These are phyloP conservation scores for Apophysomyces variabilis DNA, from an alignment of 371 early-diverging fungal species.

Conservation along the genomic window DNA sequence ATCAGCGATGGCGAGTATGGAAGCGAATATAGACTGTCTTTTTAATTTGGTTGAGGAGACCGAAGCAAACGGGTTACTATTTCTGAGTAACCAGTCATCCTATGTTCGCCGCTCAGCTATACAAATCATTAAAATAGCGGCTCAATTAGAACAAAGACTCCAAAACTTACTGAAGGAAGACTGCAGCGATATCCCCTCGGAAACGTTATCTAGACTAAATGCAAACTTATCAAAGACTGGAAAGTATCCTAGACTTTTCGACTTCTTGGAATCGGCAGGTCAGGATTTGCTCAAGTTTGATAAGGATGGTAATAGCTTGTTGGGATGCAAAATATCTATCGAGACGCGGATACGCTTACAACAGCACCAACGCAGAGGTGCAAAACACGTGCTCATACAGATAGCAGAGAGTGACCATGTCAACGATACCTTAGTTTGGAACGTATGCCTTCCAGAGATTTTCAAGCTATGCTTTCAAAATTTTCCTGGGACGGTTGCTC, in stretches of 20 bases:
- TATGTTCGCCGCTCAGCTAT: slow-evolving; percentile 63
- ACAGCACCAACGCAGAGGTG: slow-evolving; percentile 53
- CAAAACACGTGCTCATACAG: slow-evolving; percentile 28
- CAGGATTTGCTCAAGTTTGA: slow-evolving; percentile 60
- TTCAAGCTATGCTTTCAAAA: slow-evolving; percentile 65
- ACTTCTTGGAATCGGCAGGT: slow-evolving; percentile 49
- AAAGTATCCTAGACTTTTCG: slow-evolving; percentile 40
- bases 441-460: slow-evolving; percentile 69
- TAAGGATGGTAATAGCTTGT: slow-evolving; percentile 49
- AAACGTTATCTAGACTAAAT: background rate
- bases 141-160: slow-evolving; percentile 55
- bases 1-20: background rate
- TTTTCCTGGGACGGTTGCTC: slow-evolving; percentile 64
- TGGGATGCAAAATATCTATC: slow-evolving; percentile 47
- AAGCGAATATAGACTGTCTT: slow-evolving; percentile 32
- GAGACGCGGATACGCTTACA: slow-evolving; percentile 52
- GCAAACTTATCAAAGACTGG: slow-evolving; percentile 1
- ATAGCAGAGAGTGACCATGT: slow-evolving; percentile 58
- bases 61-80: slow-evolving; percentile 78
- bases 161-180: slow-evolving; percentile 18
- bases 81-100: slow-evolving; percentile 68
- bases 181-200: background rate
- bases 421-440: slow-evolving; percentile 57
- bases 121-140: slow-evolving; percentile 62
- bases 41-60: slow-evolving; percentile 69